These are phyloP conservation scores for Diplodia mutila DNA, from an alignment of 2,329 filamentous ascomycete genomes.

Conservation along the genomic window DNA sequence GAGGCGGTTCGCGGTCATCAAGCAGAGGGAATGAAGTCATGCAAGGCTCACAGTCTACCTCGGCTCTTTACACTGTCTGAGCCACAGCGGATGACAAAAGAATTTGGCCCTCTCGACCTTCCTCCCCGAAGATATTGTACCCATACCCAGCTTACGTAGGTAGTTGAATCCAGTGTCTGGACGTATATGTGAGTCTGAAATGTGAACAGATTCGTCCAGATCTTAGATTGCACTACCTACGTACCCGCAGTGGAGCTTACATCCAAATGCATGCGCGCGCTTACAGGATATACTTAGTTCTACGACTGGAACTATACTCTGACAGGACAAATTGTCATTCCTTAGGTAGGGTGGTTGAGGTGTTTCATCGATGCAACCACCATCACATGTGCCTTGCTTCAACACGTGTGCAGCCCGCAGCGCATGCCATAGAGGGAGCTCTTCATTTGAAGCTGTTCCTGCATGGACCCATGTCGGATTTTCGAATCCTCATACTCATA, in stretches of 20 bases:
- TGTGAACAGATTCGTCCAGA: too few relatives aligned
- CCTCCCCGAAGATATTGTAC: too few relatives aligned
- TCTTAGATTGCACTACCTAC: too few relatives aligned
- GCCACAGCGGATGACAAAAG: too few relatives aligned
- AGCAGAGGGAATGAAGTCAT: too few relatives aligned
- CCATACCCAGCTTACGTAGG: too few relatives aligned
- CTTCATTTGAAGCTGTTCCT: conserved; percentile 9
- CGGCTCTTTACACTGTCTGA: neutral
- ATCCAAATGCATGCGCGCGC: neutral
- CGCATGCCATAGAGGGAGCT: neutral
- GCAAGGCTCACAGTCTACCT: too few relatives aligned
- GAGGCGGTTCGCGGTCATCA: too few relatives aligned
- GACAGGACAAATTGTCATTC: neutral
- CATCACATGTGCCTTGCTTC: neutral
- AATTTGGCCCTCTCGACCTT: too few relatives aligned
- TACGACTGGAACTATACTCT: neutral
- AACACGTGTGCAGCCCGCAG: neutral
- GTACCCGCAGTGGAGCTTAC: too few relatives aligned
- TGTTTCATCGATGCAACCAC: conserved; percentile 2
- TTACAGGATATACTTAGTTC: neutral
- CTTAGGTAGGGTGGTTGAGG: neutral
- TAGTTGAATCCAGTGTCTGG: too few relatives aligned
- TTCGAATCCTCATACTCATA: neutral
- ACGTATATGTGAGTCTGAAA: too few relatives aligned
- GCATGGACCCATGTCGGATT: neutral